Percentiles rank a stretch among this genome's conserved stretches.
Conservation (phyloP, 106 monocot genomes). For the Acorus calamus region DNA sequence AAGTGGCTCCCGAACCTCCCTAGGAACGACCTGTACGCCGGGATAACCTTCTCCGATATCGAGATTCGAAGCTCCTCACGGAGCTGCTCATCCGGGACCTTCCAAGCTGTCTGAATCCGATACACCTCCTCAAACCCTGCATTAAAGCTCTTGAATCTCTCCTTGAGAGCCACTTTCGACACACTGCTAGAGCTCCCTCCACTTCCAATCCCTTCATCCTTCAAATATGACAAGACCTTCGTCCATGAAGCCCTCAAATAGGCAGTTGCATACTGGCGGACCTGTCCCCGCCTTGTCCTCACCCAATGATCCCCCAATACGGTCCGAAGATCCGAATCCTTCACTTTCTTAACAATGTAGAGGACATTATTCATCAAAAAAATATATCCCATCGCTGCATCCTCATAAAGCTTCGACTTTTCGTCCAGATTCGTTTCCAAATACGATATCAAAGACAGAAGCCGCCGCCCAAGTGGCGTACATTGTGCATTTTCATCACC, state of each 20-base stretch:
- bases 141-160: slow-evolving; percentile 72
- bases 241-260: slow-evolving; percentile 67
- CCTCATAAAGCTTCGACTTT: slow-evolving; percentile 71
- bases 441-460: slow-evolving; percentile 32
- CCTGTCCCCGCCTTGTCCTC: slow-evolving; percentile 34
- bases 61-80: slow-evolving; percentile 67
- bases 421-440: slow-evolving; percentile 61
- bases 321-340: slow-evolving; percentile 46
- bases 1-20: slow-evolving; percentile 50
- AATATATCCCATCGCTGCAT: slow-evolving; percentile 40
- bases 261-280: slow-evolving; percentile 45
- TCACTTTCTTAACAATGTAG: slow-evolving; percentile 55
- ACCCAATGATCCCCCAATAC: slow-evolving; percentile 59
- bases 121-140: slow-evolving; percentile 57
- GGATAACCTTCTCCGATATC: slow-evolving; percentile 51
- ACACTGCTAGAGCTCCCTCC: slow-evolving; percentile 24
- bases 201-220: slow-evolving; percentile 45
- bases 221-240: slow-evolving; percentile 44
- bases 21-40: slow-evolving; percentile 60
- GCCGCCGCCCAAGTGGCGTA: slow-evolving; percentile 23
- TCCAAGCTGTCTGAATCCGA: slow-evolving; percentile 48
- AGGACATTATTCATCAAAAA: slow-evolving; percentile 72
- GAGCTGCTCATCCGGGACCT: slow-evolving; percentile 51
- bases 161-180: slow-evolving; percentile 49
- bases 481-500: slow-evolving; percentile 6